A percentile compares a stretch with the other conserved stretches of the same genome.
phyloP scores from a whole-genome alignment of 2,329 filamentous ascomycete species.

The Aspergillus sp. region DNA sequence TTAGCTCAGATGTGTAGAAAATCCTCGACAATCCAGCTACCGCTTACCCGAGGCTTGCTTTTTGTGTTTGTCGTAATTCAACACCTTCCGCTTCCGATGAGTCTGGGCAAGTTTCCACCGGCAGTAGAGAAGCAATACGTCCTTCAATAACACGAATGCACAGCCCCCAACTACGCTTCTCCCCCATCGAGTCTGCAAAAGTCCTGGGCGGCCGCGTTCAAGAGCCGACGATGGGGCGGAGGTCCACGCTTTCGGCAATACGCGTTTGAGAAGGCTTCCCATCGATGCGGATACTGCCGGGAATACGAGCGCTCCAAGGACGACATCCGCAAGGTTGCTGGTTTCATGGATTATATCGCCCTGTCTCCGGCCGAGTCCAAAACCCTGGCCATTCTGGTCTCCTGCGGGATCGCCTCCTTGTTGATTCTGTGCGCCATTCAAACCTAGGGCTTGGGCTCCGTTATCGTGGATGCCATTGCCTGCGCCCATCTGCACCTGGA shows the following conservation, averaged over 20 bases:
- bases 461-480: constrained; percentile 35
- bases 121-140: constrained; percentile 54
- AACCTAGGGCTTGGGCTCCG: constrained; percentile 17
- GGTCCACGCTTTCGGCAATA: constrained; percentile 63
- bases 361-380: constrained; percentile 28
- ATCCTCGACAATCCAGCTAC: not conserved
- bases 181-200: constrained; percentile 81
- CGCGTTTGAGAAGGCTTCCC: constrained; percentile 63
- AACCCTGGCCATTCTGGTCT: constrained; percentile 14
- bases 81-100: constrained; percentile 39
- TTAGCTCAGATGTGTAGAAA: constrained; percentile 1
- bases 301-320: constrained; percentile 66
- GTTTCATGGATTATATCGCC: constrained; percentile 47
- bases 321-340: constrained; percentile 49
- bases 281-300: constrained; percentile 71
- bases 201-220: constrained; percentile 46
- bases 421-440: constrained; percentile 16
- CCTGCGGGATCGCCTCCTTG: constrained; percentile 16
- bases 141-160: constrained; percentile 76
- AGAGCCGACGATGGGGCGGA: constrained; percentile 33
- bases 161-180: constrained; percentile 82
- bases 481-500: constrained; percentile 46
- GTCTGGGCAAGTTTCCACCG: constrained; percentile 42
- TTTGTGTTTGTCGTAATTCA: constrained; percentile 40
- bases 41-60: constrained; percentile 21